phyloP scores from a whole-genome alignment of 177 flowering plant genomes.

The Vitis hybrid region DNA sequence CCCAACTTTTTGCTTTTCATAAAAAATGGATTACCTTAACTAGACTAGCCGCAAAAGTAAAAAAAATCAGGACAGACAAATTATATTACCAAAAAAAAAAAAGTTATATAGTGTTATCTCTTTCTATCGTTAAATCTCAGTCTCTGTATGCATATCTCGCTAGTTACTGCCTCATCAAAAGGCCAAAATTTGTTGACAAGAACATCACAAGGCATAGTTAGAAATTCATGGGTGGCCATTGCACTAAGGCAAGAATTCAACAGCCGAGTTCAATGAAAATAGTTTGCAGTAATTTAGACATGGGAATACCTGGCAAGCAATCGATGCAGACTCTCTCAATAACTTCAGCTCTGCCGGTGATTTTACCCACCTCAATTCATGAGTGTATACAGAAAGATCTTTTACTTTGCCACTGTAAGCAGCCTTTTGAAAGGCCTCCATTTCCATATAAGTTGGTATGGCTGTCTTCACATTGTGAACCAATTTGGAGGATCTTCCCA shows the following conservation, averaged over 20 bases:
- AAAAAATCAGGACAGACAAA: too few species aligned
- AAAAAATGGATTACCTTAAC: too few species aligned
- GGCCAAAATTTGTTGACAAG: neutral
- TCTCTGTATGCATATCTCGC: neutral
- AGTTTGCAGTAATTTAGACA: neutral
- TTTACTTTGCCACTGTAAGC: slow-evolving; percentile 50
- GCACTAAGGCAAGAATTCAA: neutral
- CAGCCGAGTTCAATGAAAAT: neutral
- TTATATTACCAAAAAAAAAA: too few species aligned
- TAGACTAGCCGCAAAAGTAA: too few species aligned
- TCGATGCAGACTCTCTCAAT: slow-evolving; percentile 85
- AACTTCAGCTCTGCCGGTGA: slow-evolving; percentile 81
- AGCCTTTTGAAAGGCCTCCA: slow-evolving; percentile 68
- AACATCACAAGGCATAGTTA: neutral
- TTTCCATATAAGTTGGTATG: slow-evolving; percentile 42
- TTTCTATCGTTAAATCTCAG: neutral
- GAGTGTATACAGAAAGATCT: slow-evolving; percentile 61
- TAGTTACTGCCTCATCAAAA: neutral
- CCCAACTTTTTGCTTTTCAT: too few species aligned
- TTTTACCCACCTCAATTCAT: slow-evolving; percentile 76
- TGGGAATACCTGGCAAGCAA: slow-evolving; percentile 80
- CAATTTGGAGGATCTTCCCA: slow-evolving; percentile 51
- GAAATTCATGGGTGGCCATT: too few species aligned
- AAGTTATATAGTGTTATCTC: neutral
- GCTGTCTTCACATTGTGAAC: slow-evolving; percentile 70